Conservation (phyloP, 805 yeast species). For the Spathaspora sp. region DNA sequence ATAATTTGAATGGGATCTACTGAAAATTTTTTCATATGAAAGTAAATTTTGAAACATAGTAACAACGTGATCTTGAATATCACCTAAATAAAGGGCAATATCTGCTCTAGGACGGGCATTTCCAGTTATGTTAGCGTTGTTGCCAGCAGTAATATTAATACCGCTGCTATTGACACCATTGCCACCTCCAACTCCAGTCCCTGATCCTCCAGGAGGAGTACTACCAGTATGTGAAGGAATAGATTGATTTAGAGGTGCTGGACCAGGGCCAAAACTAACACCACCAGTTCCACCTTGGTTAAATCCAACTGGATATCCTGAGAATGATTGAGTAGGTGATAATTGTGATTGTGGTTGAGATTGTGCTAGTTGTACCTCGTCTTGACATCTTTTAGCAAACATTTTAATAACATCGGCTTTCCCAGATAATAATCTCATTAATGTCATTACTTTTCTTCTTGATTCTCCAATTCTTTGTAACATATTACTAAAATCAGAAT, state of each 20-base stretch:
- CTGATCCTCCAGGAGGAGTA: background rate
- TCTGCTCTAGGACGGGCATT: constrained; percentile 74
- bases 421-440: constrained; percentile 84
- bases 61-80: constrained; percentile 94
- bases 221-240: background rate
- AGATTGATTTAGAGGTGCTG: constrained; percentile 6
- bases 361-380: constrained; percentile 38
- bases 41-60: constrained; percentile 91
- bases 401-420: constrained; percentile 95
- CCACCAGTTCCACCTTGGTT: constrained; percentile 17
- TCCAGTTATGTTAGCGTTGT: constrained; percentile 9
- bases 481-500: constrained; percentile 72
- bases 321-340: constrained; percentile 6
- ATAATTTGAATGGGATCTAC: constrained; percentile 88
- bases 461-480: constrained; percentile 82
- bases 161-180: background rate
- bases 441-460: constrained; percentile 86
- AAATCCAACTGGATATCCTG: constrained; percentile 1
- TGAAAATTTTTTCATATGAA: constrained; percentile 89
- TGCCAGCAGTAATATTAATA: constrained; percentile 3
- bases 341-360: constrained; percentile 2
- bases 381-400: constrained; percentile 94
- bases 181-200: constrained; percentile 9
- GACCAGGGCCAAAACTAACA: constrained; percentile 33
- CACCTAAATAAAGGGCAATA: constrained; percentile 88